Conservation (phyloP, 257 asterid species). For the Asclepias syriaca region DNA sequence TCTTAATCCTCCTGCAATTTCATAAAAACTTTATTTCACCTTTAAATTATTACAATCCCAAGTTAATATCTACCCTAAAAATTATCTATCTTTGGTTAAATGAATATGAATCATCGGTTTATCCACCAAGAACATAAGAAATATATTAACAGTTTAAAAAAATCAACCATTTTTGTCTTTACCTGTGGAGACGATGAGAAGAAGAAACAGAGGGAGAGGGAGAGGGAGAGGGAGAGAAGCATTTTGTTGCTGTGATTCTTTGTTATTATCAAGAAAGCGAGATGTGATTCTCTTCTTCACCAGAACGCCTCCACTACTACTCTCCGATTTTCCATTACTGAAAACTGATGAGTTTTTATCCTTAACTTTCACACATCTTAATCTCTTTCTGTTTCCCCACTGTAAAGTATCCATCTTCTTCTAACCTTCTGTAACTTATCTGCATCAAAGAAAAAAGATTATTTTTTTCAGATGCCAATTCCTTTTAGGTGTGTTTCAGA, state of each 20-base stretch:
- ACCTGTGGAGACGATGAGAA: conserved; percentile 71
- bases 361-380: conserved; percentile 33
- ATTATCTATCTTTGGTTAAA: too few species aligned
- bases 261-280: conserved; percentile 47
- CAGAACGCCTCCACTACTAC: conserved; percentile 6
- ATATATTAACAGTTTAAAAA: neutral
- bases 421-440: neutral
- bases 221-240: conserved; percentile 29
- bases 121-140: neutral
- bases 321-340: conserved; percentile 27
- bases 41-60: neutral
- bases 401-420: conserved; percentile 33
- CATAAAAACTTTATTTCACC: conserved; percentile 5
- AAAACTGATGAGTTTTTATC: conserved; percentile 23
- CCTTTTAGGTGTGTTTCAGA: neutral
- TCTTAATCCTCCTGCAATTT: neutral
- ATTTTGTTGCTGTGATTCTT: conserved; percentile 16
- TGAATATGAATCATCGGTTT: neutral
- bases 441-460: neutral
- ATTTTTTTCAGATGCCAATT: neutral
- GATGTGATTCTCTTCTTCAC: conserved; percentile 52
- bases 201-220: conserved; percentile 34
- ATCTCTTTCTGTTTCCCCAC: conserved; percentile 40
- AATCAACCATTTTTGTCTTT: neutral
- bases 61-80: too few species aligned